Evolutionary conservation across 106 monocot species (phyloP).

Genomic region (Vanilla planifolia): DNA sequence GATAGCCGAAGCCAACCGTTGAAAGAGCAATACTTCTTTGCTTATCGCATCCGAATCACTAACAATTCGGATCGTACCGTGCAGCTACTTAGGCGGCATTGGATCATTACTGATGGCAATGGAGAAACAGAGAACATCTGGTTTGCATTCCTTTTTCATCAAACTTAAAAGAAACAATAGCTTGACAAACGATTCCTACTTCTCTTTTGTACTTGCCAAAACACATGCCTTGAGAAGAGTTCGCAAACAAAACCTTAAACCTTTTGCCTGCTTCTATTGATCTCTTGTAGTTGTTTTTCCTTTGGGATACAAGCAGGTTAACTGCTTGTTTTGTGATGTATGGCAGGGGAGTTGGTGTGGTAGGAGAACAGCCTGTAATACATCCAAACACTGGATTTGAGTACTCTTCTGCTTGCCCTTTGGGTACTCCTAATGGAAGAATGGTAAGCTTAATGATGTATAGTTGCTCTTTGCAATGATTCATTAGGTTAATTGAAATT

Average conservation of each 20-base stretch:
- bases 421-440: slow-evolving; percentile 72
- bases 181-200: no score
- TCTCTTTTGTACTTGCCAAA: no score
- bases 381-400: slow-evolving; percentile 85
- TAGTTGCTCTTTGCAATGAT: no score
- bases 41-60: slow-evolving; percentile 61
- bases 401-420: slow-evolving; percentile 88
- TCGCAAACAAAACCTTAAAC: no score
- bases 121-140: slow-evolving; percentile 86
- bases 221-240: no score
- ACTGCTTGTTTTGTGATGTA: no score
- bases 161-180: no score
- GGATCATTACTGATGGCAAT: slow-evolving; percentile 94
- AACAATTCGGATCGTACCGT: slow-evolving; percentile 81
- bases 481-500: not conserved
- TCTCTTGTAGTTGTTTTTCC: not conserved
- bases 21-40: slow-evolving; percentile 73
- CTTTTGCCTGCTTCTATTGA: not conserved
- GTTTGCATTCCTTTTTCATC: slow-evolving; percentile 24
- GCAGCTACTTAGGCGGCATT: slow-evolving; percentile 90
- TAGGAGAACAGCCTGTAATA: slow-evolving; percentile 97
- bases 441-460: slow-evolving; percentile 55
- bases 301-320: no score
- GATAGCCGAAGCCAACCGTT: slow-evolving; percentile 69
- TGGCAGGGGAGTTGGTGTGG: slow-evolving; percentile 80